A percentile compares a stretch with the other conserved stretches of the same genome.
phyloP scores from a whole-genome alignment of 306 rosid genomes.

The Vigna angularis region DNA sequence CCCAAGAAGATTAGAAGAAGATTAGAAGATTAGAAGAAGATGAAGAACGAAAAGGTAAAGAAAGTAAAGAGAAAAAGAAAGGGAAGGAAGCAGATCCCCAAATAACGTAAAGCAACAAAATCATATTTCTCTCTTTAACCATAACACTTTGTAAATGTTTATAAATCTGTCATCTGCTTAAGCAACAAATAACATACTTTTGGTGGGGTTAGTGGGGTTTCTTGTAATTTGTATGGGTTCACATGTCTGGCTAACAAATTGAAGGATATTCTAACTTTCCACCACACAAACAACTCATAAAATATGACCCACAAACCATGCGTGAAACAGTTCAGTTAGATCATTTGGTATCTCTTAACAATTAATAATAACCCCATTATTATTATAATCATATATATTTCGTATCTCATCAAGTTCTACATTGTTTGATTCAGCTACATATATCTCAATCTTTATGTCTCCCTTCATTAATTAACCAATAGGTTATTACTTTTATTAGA shows the following conservation, averaged over 20 bases:
- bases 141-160: conserved; percentile 29
- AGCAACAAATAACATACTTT: conserved; percentile 55
- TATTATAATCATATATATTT: conserved; percentile 30
- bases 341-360: conserved; percentile 54
- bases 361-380: conserved; percentile 36
- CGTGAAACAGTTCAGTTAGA: conserved; percentile 78
- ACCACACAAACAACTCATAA: conserved; percentile 80
- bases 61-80: conserved; percentile 12
- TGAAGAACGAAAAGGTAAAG: conserved; percentile 1
- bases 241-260: conserved; percentile 73
- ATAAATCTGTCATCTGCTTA: conserved; percentile 47
- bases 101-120: conserved; percentile 50
- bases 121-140: conserved; percentile 40
- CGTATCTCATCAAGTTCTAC: conserved; percentile 1
- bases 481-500: conserved; percentile 11
- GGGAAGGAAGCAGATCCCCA: conserved; percentile 46
- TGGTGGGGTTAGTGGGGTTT: conserved; percentile 57
- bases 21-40: conserved; percentile 33
- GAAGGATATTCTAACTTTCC: conserved; percentile 76
- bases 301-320: conserved; percentile 92
- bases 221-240: conserved; percentile 75
- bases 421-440: conserved; percentile 27
- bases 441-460: conserved; percentile 39
- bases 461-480: conserved; percentile 34
- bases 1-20: conserved; percentile 33